Conservation (phyloP, 2,329 filamentous ascomycete genomes). For the Cercospora beticola region DNA sequence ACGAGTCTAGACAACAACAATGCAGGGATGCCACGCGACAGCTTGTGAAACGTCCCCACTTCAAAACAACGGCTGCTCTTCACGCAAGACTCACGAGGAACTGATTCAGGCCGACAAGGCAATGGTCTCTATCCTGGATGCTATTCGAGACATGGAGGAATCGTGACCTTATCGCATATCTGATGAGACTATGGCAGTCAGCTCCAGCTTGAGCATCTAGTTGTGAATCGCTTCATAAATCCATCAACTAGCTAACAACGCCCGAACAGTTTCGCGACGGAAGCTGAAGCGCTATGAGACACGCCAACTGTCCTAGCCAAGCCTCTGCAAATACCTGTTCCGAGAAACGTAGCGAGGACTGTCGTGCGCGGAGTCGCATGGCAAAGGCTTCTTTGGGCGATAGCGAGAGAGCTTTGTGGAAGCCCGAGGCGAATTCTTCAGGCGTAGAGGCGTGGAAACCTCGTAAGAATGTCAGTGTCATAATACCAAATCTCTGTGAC, state of each 20-base stretch:
- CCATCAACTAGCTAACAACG: not conserved
- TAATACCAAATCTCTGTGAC: not conserved
- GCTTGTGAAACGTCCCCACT: constrained; percentile 1
- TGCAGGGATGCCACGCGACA: not conserved
- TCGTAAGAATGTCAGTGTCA: constrained; percentile 31
- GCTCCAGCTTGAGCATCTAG: not conserved
- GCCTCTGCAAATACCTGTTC: constrained; percentile 79
- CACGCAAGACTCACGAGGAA: not conserved
- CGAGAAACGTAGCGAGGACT: constrained; percentile 79
- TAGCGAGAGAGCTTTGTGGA: constrained; percentile 71
- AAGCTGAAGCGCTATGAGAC: constrained; percentile 55
- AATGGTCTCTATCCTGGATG: too few relatives aligned
- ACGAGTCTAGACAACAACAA: constrained; percentile 4
- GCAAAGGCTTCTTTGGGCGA: constrained; percentile 64
- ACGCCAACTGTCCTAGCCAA: constrained; percentile 75
- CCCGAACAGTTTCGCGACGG: not conserved
- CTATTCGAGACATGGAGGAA: not conserved
- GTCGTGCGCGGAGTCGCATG: constrained; percentile 72
- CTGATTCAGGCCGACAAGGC: too few relatives aligned
- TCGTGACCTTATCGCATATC: not conserved
- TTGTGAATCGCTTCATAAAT: not conserved
- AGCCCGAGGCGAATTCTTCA: constrained; percentile 77
- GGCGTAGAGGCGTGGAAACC: constrained; percentile 83
- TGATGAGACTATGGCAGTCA: not conserved
- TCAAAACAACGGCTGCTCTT: not conserved